phyloP scores from a whole-genome alignment of 192 early-diverging fungal species.

The Thoreauomyces humboldtii region DNA sequence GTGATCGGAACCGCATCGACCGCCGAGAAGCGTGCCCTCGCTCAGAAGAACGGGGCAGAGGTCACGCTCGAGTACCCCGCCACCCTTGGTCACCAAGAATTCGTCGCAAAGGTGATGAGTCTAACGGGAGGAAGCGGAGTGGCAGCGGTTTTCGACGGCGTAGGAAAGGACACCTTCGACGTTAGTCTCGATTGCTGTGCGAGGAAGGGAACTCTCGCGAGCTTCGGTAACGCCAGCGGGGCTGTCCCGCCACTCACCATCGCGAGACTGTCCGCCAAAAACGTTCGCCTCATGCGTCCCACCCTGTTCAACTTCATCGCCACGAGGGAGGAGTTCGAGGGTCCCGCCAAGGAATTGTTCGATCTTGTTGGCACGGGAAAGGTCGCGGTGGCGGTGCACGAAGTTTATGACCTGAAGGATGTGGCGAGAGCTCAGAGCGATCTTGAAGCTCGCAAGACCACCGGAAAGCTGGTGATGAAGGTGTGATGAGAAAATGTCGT shows the following conservation, averaged over 20 bases:
- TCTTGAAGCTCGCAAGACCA: not conserved
- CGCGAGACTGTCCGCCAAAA: constrained; percentile 62
- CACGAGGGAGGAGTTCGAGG: constrained; percentile 62
- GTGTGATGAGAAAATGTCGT: not conserved
- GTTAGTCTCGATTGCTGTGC: constrained; percentile 60
- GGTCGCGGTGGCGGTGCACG: not conserved
- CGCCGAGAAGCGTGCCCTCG: constrained; percentile 65
- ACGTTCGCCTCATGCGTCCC: constrained; percentile 72
- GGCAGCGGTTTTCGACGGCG: constrained; percentile 80
- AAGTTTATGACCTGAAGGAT: not conserved
- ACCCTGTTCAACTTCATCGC: constrained; percentile 69
- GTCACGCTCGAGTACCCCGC: constrained; percentile 68
- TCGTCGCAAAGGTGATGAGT: constrained; percentile 63
- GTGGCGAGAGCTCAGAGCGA: not conserved
- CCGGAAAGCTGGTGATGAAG: not conserved
- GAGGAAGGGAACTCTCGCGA: constrained; percentile 69
- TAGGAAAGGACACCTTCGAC: constrained; percentile 84
- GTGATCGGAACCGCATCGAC: constrained; percentile 84
- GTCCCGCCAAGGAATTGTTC: not conserved
- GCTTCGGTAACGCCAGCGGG: constrained; percentile 87
- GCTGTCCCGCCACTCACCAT: constrained; percentile 19
- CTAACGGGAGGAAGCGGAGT: constrained; percentile 70
- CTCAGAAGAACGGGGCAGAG: constrained; percentile 59
- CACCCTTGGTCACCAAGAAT: constrained; percentile 62
- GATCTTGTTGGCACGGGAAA: not conserved